Conservation (phyloP, 768 basidiomycete species). For the Tricholoma saponaceum region DNA sequence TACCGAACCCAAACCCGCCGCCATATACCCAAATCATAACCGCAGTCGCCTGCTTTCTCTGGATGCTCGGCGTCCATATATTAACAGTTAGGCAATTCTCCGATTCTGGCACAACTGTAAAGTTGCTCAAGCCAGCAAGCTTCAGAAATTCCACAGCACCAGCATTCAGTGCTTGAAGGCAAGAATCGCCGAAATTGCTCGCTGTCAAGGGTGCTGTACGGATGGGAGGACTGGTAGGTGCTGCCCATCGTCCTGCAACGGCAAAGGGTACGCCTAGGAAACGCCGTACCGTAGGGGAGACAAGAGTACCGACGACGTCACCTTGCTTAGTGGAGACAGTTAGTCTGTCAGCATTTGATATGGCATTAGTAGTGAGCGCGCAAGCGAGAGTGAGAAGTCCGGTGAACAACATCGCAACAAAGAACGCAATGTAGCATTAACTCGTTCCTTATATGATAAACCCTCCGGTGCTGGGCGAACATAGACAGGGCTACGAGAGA, state of each 20-base stretch:
- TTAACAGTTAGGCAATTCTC: slow-evolving; percentile 36
- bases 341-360: slow-evolving; percentile 9
- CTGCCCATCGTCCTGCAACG: slow-evolving; percentile 28
- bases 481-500: neutral
- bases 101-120: slow-evolving; percentile 25
- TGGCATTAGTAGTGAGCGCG: neutral
- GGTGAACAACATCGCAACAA: neutral
- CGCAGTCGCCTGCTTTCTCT: slow-evolving; percentile 29
- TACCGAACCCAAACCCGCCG: slow-evolving; percentile 33
- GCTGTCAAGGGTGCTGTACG: slow-evolving; percentile 21
- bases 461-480: no score
- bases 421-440: neutral
- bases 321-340: slow-evolving; percentile 29
- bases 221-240: slow-evolving; percentile 20
- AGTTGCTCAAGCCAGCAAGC: slow-evolving; percentile 18
- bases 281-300: slow-evolving; percentile 25
- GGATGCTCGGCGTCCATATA: slow-evolving; percentile 31
- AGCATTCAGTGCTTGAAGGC: slow-evolving; percentile 23
- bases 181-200: slow-evolving; percentile 26
- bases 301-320: slow-evolving; percentile 23
- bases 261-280: slow-evolving; percentile 37
- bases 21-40: slow-evolving; percentile 39
- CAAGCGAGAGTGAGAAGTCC: neutral
- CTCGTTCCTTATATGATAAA: neutral
- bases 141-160: slow-evolving; percentile 20